A percentile compares a stretch with the other conserved stretches of the same genome.
Conservation (phyloP, 176 grass and related monocot genomes). For the Musa itinerans region DNA sequence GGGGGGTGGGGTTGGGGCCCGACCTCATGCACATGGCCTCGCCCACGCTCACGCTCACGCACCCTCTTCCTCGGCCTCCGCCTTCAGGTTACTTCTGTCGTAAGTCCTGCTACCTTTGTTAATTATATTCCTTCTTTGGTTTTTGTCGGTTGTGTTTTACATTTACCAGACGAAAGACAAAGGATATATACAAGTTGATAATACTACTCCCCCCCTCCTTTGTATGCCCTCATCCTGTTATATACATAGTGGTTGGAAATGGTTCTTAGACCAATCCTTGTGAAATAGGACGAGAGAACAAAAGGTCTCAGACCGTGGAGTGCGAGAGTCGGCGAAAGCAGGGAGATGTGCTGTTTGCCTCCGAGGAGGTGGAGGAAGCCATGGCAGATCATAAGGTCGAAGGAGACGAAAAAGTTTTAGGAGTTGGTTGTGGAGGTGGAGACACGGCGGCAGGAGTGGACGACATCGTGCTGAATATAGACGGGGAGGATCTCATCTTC, state of each 20-base stretch:
- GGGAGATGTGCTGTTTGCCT: neutral
- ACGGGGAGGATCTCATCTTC: constrained; percentile 59
- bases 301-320: neutral
- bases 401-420: neutral
- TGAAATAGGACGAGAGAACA: neutral
- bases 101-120: neutral
- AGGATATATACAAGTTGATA: neutral
- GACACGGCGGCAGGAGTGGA: neutral
- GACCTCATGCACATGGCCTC: neutral
- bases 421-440: neutral
- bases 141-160: constrained; percentile 1
- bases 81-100: neutral
- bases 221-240: neutral
- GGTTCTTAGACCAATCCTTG: neutral
- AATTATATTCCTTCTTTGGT: neutral
- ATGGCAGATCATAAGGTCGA: constrained; percentile 14
- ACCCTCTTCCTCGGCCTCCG: neutral
- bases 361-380: constrained; percentile 24
- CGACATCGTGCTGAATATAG: constrained; percentile 11
- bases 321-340: neutral
- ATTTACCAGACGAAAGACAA: neutral
- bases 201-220: neutral
- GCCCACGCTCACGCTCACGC: neutral
- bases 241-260: neutral
- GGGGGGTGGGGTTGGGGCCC: neutral